These are phyloP conservation scores for Peronospora tabacina DNA, from an alignment of 352 stramenopile species.

Conservation along the genomic window DNA sequence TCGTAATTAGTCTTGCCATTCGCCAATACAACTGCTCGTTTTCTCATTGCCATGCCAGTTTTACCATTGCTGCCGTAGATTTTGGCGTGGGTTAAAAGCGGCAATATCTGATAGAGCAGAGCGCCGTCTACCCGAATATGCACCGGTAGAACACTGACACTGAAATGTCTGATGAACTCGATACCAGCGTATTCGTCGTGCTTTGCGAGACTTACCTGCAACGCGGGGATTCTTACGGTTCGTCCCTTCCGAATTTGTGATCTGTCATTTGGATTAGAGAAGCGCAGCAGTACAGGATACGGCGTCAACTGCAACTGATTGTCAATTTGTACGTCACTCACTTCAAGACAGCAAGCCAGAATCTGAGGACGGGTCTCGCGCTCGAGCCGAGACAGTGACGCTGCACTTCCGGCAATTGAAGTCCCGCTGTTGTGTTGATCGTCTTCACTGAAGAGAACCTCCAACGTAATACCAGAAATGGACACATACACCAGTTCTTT, in stretches of 20 bases:
- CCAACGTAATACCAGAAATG: constrained; percentile 50
- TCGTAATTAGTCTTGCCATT: constrained; percentile 23
- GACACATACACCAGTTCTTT: constrained; percentile 79
- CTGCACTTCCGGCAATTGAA: constrained; percentile 40
- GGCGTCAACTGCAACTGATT: constrained; percentile 78
- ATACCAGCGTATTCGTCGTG: constrained; percentile 83
- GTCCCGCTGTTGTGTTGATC: constrained; percentile 27
- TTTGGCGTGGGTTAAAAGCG: constrained; percentile 53
- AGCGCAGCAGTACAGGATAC: constrained; percentile 79
- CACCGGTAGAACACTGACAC: constrained; percentile 54
- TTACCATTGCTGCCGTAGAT: constrained; percentile 26
- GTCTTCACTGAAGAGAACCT: constrained; percentile 51
- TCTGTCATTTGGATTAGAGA: constrained; percentile 53
- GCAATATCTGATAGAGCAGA: constrained; percentile 66
- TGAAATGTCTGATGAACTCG: constrained; percentile 84
- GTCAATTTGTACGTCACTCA: constrained; percentile 82
- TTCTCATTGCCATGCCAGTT: constrained; percentile 12
- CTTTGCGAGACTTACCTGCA: constrained; percentile 74
- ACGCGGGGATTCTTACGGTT: constrained; percentile 47
- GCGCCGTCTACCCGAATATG: constrained; percentile 78
- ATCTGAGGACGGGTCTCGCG: constrained; percentile 49
- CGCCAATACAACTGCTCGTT: constrained; percentile 20
- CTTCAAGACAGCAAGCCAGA: constrained; percentile 54
- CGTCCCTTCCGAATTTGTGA: constrained; percentile 46
- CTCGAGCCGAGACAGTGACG: constrained; percentile 43